Evolutionary conservation across 2,329 filamentous ascomycete species (phyloP), one percentile per base, ranked within the genome.

Genomic region (Calonectria hawksworthii): DNA sequence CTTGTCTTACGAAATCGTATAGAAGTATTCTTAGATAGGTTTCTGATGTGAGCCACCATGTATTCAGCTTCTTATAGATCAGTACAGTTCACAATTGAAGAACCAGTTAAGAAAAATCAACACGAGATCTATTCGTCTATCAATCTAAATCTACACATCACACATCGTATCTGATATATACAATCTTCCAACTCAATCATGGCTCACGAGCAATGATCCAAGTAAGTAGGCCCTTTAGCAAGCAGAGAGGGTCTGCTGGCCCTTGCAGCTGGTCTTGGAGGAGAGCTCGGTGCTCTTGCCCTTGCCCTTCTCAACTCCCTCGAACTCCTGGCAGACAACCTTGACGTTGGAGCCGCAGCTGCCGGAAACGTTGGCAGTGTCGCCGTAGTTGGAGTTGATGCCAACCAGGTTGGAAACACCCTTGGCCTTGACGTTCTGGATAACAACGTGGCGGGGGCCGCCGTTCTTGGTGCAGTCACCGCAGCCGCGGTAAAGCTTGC

Each of bases 301-400:
- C 0, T 63, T 47, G 50, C 68, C 68, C 72, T 74, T 74, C 56
- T 65, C 21, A 4, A 69, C 71, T 5, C 79, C 79, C 64, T 77
- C 6, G 61, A 70, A 80, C 77, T 81, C 79, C 23, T 72, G 73
- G 71, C 78, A 81, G 69, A 79, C 76, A 23, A 81, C 72, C 74
- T 76, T 80, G 70, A 80, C 78, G 14, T 66, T 72, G 56, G 74
- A 75, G 52, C 78, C 79, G 18, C 79, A 80, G 3, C 76, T 74
- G 3, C 70, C 72, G 8, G 77, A 63, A 73, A 81, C 74, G 71
- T 56, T 80, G 21, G 79, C 61, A 21, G 71, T 51, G 7, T 80
- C 79, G 4, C 68, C 68, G 77, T 79, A 80, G 79, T 80, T 80
- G 66, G 78, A 80, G 77, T 80, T 80, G 73, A 80, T 80, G 0